Evolutionary conservation across 192 early-diverging fungal genomes (phyloP).

Genomic region (Entomortierella beljakovae): DNA sequence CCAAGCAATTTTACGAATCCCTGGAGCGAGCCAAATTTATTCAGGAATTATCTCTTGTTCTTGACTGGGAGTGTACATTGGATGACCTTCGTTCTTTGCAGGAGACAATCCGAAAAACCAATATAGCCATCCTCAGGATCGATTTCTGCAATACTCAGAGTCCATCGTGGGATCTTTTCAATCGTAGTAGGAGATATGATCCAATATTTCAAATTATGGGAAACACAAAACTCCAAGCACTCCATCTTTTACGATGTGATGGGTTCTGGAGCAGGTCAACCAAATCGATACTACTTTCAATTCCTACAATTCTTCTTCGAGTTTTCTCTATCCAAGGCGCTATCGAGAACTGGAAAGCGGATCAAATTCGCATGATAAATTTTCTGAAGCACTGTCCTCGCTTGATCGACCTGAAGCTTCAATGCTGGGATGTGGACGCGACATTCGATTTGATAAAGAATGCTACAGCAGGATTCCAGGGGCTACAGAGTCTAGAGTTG

Average conservation of each 20-base stretch:
- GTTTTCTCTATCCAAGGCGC: slow-evolving; percentile 17
- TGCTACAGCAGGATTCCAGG: slow-evolving; percentile 5
- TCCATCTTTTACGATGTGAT: slow-evolving; percentile 16
- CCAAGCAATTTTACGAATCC: slow-evolving; percentile 28
- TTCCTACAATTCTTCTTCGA: slow-evolving; percentile 12
- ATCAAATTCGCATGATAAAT: slow-evolving; percentile 16
- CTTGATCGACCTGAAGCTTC: slow-evolving; percentile 13
- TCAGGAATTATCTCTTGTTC: slow-evolving; percentile 16
- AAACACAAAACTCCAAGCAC: slow-evolving; percentile 16
- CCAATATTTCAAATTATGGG: slow-evolving; percentile 33
- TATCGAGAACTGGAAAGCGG: slow-evolving; percentile 28
- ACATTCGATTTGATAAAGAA: slow-evolving; percentile 19
- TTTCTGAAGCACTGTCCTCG: slow-evolving; percentile 16
- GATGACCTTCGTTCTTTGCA: slow-evolving; percentile 16
- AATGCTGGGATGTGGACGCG: slow-evolving; percentile 19
- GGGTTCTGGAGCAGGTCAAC: slow-evolving; percentile 27
- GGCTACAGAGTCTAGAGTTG: slow-evolving; percentile 7
- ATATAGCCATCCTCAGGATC: slow-evolving; percentile 17
- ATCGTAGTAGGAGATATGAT: slow-evolving; percentile 20
- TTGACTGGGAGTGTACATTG: slow-evolving; percentile 30
- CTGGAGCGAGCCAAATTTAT: slow-evolving; percentile 24
- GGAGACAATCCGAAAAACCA: slow-evolving; percentile 13
- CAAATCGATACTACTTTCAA: not conserved
- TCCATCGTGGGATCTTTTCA: slow-evolving; percentile 23
- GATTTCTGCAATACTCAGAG: slow-evolving; percentile 16